Conservation (phyloP, 192 early-diverging fungal species). For the Podila clonocystis region DNA sequence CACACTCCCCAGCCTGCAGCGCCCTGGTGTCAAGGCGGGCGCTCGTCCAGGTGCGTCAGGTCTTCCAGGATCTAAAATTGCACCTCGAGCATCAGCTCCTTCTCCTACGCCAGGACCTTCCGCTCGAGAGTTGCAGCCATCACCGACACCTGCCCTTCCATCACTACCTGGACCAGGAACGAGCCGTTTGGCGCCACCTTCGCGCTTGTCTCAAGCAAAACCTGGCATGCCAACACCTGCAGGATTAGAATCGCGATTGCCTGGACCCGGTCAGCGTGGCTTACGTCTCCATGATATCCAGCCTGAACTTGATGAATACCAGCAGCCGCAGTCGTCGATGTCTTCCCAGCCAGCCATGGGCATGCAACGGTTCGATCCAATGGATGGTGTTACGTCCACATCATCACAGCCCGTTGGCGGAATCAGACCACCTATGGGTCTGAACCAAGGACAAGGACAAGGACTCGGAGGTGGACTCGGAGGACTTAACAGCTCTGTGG, state of each 20-base stretch:
- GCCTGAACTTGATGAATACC: constrained; percentile 18
- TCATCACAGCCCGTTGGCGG: constrained; percentile 23
- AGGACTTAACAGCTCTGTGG: background rate
- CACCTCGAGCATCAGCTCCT: constrained; percentile 16
- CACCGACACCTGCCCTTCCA: constrained; percentile 35
- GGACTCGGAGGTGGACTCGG: constrained; percentile 32
- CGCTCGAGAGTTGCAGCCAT: constrained; percentile 20
- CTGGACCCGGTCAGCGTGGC: constrained; percentile 22
- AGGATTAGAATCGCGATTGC: constrained; percentile 20
- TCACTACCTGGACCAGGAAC: constrained; percentile 46
- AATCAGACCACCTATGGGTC: constrained; percentile 23
- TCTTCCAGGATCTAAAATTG: constrained; percentile 23
- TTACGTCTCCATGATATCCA: constrained; percentile 45
- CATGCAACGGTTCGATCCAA: constrained; percentile 48
- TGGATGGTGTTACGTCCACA: constrained; percentile 39
- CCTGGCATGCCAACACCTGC: constrained; percentile 36
- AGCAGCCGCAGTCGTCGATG: background rate
- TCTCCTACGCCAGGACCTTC: constrained; percentile 33
- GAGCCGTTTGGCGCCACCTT: constrained; percentile 26
- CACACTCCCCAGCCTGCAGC: constrained; percentile 29
- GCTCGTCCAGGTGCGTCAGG: constrained; percentile 23
- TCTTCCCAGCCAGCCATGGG: background rate
- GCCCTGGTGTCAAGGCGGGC: constrained; percentile 23
- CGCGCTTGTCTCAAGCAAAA: constrained; percentile 49
- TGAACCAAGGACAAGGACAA: constrained; percentile 36